phyloP scores from a whole-genome alignment of 805 yeast genomes.

The Saturnispora serradocipensis region DNA sequence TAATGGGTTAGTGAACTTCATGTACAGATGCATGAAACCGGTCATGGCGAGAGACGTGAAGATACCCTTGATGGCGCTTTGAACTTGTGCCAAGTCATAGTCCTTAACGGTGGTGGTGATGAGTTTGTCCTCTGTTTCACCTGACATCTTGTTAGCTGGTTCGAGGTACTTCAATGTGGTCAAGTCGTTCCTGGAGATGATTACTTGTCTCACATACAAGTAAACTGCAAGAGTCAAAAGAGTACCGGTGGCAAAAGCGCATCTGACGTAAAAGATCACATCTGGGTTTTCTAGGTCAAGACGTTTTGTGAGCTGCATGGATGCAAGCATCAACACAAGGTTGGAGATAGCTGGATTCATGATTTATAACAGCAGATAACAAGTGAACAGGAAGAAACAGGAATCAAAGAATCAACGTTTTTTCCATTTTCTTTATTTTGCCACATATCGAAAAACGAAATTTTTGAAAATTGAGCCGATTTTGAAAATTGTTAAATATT shows the following conservation, averaged over 20 bases:
- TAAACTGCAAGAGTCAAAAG: constrained; percentile 55
- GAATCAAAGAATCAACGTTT: not conserved
- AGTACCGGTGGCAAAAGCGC: constrained; percentile 60
- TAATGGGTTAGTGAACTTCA: constrained; percentile 95
- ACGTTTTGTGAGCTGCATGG: constrained; percentile 90
- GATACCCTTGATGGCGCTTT: constrained; percentile 69
- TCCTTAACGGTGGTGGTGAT: constrained; percentile 90
- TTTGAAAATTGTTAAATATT: no score
- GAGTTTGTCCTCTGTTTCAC: constrained; percentile 62
- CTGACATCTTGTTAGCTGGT: constrained; percentile 72
- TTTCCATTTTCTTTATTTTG: not conserved
- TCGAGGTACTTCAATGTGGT: constrained; percentile 87
- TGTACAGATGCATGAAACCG: constrained; percentile 95
- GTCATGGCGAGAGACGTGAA: constrained; percentile 91
- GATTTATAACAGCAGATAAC: constrained; percentile 1
- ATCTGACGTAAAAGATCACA: constrained; percentile 65
- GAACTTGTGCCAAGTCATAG: constrained; percentile 84
- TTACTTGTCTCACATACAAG: constrained; percentile 49
- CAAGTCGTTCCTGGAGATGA: constrained; percentile 73
- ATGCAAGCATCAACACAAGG: constrained; percentile 82
- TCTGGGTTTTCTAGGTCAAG: constrained; percentile 82
- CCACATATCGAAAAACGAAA: not conserved
- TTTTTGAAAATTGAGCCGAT: not conserved
- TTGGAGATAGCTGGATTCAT: constrained; percentile 89
- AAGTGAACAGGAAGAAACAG: not conserved